Base-by-base conservation (phyloP, 106 monocot species). In the Apostasia ramifera region DNA sequence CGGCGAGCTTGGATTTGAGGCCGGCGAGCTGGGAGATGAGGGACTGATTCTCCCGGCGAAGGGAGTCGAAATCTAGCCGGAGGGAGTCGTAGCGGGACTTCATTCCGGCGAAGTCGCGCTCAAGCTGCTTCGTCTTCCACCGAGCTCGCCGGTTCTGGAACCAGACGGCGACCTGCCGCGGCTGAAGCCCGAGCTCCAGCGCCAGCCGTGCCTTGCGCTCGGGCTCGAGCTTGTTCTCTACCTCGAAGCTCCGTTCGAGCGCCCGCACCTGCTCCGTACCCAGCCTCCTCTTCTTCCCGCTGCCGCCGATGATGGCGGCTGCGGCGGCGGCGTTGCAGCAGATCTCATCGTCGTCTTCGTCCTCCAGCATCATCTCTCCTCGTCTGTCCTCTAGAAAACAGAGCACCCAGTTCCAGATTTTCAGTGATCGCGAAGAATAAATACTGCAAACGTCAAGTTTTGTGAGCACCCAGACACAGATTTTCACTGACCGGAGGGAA, bases 61-160 rank as follows among this genome's bases (percentile, higher is more conserved):
- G 67, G 60, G 74, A 40, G 39, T 82, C 89, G 67, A 75, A 77
- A 53, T 84, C 80, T 47, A 46, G 15, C 4, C 67, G 75, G 26
- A 93, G 81, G 39, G 52, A 15, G 49, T 91, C 87, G 73, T 80
- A 83, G 55, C 69, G 72, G 26, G 76, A 40, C 70, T 81, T 85
- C 57, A 94, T 85, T 3, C 66, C 63, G 14, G 61, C 70, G 71
- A 79, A 94, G 74, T 91, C 90, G n/a, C 83, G 83, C 82, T 94
- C 94, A 6, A 94, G 81, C 67, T 85, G 84, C 81, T 91, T 94
- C 49, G 88, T 88, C 77, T 90, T 94, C 91, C 94, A 94, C 44
- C 94, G 74, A 3, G 90, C 94, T 5, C 94, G 84, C 41, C 94
- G 80, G 85, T 94, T 94, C 77, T 94, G 94, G 73, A 94, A 94